Base-by-base conservation (phyloP, 352 stramenopile species). In the Nothophytophthora sp. region DNA sequence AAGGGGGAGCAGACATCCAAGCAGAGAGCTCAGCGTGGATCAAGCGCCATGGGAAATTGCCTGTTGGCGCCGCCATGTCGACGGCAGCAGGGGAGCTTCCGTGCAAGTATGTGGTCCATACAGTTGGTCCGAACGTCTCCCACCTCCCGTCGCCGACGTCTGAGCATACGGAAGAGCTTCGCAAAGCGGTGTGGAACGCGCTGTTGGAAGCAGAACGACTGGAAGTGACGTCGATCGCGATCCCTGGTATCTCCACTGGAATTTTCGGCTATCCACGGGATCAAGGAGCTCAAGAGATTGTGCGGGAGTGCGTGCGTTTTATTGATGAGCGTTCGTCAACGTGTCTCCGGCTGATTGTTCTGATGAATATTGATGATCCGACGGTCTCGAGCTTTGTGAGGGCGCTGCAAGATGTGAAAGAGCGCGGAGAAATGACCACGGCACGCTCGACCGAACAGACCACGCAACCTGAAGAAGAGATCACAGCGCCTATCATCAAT, bases 191-290 rank as follows among this genome's bases (percentile, higher is more conserved):
- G 22, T 50, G 34, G 43, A 60, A 23, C 15, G 48, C 56, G 5
- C 50, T 76, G 1, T 5, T 1, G 6, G 48, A 70, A 38, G 60
- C 61, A 12, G 41, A 45, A 5, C 37, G 50, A 18, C 50, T 72
- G 4, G 23, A 38, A 8, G 24, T 72, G 2, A 3, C 18, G 19
- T 72, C 66, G 4, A 35, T 76, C 20, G 61, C 53, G 16, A 58
- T 76, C 2, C 61, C 66, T 2, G 60, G 51, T 1, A 76, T 76
- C 37, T 76, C 66, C 15, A 57, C 60, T 11, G 66, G 66, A 0
- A 58, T 54, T 22, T 76, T 76, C 34, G 62, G 66, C 15, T 76
- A 76, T 35, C 66, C 66, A 16, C 52, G 46, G 2, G 56, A 66
- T 13, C 42, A 63, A 2, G 66, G 40, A 2, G 56, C 66, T 1